These are phyloP conservation scores for Trichoderma sp. DNA, from an alignment of 2,329 filamentous ascomycete genomes.

Conservation along the genomic window DNA sequence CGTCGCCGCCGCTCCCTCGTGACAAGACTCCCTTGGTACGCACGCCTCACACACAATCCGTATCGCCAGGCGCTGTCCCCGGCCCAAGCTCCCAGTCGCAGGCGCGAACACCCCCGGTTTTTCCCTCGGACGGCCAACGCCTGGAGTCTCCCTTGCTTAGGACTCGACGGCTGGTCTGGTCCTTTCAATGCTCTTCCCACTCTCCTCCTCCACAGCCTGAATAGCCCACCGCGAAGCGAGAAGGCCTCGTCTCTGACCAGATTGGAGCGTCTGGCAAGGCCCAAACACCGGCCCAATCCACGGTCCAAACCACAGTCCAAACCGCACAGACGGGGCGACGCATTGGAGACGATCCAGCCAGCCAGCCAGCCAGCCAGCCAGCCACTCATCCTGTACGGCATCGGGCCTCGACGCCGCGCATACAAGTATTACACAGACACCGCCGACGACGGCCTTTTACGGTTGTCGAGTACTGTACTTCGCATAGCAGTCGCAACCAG, in stretches of 20 bases:
- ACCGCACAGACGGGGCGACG: slow-evolving; percentile 2
- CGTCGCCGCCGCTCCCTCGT: background rate
- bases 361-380: too few species aligned
- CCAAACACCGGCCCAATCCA: background rate
- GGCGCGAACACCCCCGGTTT: slow-evolving; percentile 15
- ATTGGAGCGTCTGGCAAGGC: slow-evolving; percentile 13
- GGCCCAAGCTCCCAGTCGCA: background rate
- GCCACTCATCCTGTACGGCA: too few species aligned
- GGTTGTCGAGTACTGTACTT: background rate
- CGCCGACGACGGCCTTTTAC: background rate
- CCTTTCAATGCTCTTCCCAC: background rate
- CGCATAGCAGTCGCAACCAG: slow-evolving; percentile 12
- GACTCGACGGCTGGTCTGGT: background rate
- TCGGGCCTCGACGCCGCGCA: slow-evolving; percentile 5
- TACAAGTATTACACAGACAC: background rate
- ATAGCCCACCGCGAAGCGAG: slow-evolving; percentile 9
- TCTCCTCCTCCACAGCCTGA: slow-evolving; percentile 16
- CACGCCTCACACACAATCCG: background rate
- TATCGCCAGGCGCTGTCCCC: slow-evolving; percentile 18
- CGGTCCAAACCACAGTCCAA: background rate
- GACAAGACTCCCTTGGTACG: background rate
- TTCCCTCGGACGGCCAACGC: background rate
- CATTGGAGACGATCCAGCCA: background rate
- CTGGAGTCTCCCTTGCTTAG: slow-evolving; percentile 15
- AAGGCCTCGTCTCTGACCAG: slow-evolving; percentile 10